These are phyloP conservation scores for Ehretia macrophylla DNA, from an alignment of 257 asterid species.

Conservation along the genomic window DNA sequence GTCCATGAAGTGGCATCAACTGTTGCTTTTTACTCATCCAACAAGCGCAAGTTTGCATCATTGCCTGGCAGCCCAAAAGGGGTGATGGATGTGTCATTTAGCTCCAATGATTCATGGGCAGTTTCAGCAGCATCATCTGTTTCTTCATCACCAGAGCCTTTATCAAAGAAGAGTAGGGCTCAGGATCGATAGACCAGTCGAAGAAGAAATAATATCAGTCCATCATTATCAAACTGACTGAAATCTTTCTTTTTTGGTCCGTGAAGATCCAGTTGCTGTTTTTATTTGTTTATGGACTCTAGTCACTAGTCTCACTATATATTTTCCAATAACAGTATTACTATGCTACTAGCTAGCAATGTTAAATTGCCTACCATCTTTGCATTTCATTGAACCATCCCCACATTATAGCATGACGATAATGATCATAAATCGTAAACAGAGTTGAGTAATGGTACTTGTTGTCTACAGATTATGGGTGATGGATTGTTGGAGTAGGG, in stretches of 20 bases:
- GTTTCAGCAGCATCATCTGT: conserved; percentile 33
- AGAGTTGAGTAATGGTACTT: neutral
- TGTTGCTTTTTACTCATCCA: conserved; percentile 23
- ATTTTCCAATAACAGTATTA: conserved; percentile 23
- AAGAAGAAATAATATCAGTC: conserved; percentile 41
- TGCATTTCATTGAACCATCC: conserved; percentile 21
- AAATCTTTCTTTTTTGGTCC: too few species aligned
- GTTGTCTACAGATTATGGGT: conserved; percentile 16
- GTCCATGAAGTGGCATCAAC: conserved; percentile 49
- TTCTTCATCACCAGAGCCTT: conserved; percentile 71
- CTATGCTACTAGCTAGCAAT: neutral
- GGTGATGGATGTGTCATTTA: conserved; percentile 53
- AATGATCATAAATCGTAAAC: too few species aligned
- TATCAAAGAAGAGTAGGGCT: conserved; percentile 51
- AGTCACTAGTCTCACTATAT: conserved; percentile 11
- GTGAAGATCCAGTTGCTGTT: neutral
- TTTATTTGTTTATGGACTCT: neutral
- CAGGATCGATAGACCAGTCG: conserved; percentile 25
- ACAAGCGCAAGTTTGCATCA: conserved; percentile 51
- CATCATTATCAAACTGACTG: too few species aligned
- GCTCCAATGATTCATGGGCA: conserved; percentile 51
- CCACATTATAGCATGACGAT: too few species aligned
- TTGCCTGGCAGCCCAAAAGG: conserved; percentile 69
- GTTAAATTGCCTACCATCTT: conserved; percentile 36
- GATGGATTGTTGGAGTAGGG: conserved; percentile 2